Conservation (phyloP, 75 land plant genomes). For the Selaginella moellendorffii region DNA sequence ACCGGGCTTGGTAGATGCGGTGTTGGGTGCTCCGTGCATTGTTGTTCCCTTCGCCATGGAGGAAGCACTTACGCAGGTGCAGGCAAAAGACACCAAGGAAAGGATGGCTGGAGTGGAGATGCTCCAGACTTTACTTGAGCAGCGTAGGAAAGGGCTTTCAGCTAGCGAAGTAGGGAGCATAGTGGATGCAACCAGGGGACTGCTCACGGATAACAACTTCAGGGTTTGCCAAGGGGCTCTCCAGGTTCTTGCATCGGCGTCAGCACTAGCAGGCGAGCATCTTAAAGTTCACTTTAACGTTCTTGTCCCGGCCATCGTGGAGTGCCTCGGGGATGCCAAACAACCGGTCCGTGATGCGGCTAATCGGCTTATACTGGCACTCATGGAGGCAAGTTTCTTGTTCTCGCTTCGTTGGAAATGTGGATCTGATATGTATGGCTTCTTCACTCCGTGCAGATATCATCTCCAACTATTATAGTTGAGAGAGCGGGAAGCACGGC, state of each 20-base stretch:
- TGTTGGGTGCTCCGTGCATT: too few relatives aligned
- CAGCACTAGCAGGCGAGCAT: constrained; percentile 82
- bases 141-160: constrained; percentile 42
- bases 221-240: constrained; percentile 83
- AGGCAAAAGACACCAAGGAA: constrained; percentile 95
- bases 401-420: neutral
- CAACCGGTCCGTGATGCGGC: constrained; percentile 98
- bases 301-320: constrained; percentile 77
- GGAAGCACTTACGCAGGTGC: constrained; percentile 77
- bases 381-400: constrained; percentile 67
- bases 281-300: constrained; percentile 86
- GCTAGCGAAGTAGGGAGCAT: constrained; percentile 51
- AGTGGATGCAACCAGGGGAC: constrained; percentile 63
- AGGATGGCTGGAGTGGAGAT: constrained; percentile 95
- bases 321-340: constrained; percentile 85
- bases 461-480: constrained; percentile 5
- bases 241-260: constrained; percentile 84
- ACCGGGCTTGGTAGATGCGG: too few relatives aligned
- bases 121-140: constrained; percentile 66
- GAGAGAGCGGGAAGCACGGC: constrained; percentile 5
- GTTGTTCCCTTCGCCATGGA: too few relatives aligned
- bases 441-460: neutral
- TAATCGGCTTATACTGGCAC: constrained; percentile 58
- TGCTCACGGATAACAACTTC: constrained; percentile 73
- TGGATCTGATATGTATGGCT: neutral